Evolutionary conservation across 306 rosid species (phyloP), one percentile per base, ranked within the genome.

Genomic region (Sicyos baderoa): DNA sequence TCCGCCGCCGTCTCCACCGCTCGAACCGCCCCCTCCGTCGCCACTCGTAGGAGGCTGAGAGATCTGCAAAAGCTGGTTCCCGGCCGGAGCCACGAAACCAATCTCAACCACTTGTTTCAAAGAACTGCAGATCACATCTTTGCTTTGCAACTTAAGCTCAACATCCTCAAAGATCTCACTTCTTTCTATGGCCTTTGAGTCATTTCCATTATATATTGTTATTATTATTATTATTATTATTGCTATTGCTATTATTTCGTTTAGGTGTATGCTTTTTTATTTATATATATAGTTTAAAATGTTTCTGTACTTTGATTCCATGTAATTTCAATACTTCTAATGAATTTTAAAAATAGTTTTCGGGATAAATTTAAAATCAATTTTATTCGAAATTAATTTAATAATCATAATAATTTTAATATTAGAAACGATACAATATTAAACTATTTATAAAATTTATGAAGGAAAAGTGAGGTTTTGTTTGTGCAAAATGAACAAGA

Each of bases 61-160:
- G 75, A 80, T 75, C 95, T 91, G 61, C 79, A 86, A 49, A 80
- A 77, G 40, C 72, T 77, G 51, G 70, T 86, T 75, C 93, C 92
- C 5, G 85, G 85, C 22, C 61, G 75, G 78, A 6, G 37, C 53
- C 84, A 78, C 57, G 77, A 66, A 73, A 75, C 84, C 54, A 69
- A 88, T 54, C 80, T 65, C 6, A 78, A 84, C 63, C 74, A 68
- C 77, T 66, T 85, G 75, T 82, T 76, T 52, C 82, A 78, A 59
- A 74, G 71, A 68, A 78, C 88, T 77, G 82, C 86, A 48, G 81
- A 77, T 21, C 82, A 86, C 76, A 79, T 91, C 54, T 44, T 65
- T 53, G 77, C 29, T 48, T 87, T 91, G 9, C 79, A 91, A 82
- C 75, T 86, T 59, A 88, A 83, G 81, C 84, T 86, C 35, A 79